Base-by-base conservation (phyloP, 371 early-diverging fungal genomes). In the Dichotomocladium elegans region DNA sequence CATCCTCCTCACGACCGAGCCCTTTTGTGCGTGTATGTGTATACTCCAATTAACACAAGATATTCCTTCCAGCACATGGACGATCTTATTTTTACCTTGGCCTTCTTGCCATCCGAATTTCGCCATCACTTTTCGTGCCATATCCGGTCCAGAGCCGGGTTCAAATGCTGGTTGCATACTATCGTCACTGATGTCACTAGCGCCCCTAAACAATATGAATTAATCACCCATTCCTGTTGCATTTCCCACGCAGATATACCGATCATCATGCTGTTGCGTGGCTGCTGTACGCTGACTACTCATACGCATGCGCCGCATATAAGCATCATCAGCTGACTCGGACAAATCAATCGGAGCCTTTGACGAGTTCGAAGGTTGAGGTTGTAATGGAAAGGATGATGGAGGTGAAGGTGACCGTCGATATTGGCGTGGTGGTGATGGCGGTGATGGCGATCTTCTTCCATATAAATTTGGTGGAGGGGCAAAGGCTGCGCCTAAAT, bases 291-390 rank as follows among this genome's bases (percentile, higher is more conserved):
- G 46, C 24, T 52, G 52, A 10, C 42, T 40, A 11, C 51, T 47
- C 40, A 52, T 17, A 14, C 58, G 63, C 8, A 82, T 68, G 44
- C 90, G 72, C 26, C 86, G 70, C 47, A 79, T 63, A 60, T 85
- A 88, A 6, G 86, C 90, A 55, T 90, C 90, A 22, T 89, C 88
- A 25, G 86, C 88, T 1, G 85, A 70, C 22, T 74, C 75, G 41
- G 80, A 79, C 4, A 63, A 55, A 51, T 74, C 63, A 9, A 74
- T 58, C 24, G 30, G 22, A 6, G 31, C 28, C 25, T 58, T 28
- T n/a, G n/a, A n/a, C n/a, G n/a, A n/a, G n/a, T n/a, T n/a, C n/a
- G n/a, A n/a, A 10, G 46, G 28, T 15, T 17, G 27, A 14, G 49
- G 15, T 12, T n/a, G 22, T 15, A 29, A 42, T 14, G 58, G 31